Conservation (phyloP, 306 rosid species). For the Parietaria judaica region DNA sequence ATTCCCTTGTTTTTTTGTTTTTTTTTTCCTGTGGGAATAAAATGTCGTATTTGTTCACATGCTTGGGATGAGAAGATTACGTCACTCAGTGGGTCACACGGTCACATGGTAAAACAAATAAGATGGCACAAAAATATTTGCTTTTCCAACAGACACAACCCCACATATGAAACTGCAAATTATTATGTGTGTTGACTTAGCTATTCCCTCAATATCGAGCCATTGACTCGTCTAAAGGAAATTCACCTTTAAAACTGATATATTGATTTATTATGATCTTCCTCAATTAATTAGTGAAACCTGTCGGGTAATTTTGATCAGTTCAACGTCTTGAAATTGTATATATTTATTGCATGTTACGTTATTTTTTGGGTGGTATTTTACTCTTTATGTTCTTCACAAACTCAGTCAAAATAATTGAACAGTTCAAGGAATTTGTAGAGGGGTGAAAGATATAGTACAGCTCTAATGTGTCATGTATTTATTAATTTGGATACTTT, state of each 20-base stretch:
- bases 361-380: not conserved
- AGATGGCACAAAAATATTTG: not conserved
- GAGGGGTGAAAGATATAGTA: too few relatives aligned
- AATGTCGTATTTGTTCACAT: slow-evolving; percentile 4
- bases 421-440: not conserved
- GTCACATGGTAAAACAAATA: not conserved
- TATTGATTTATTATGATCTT: not conserved
- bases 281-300: not conserved
- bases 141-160: not conserved
- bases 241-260: not conserved
- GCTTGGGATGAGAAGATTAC: not conserved
- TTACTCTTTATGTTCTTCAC: not conserved
- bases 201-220: not conserved
- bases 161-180: not conserved
- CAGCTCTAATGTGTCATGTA: not conserved
- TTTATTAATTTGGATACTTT: not conserved
- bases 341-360: not conserved
- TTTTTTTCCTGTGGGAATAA: not conserved
- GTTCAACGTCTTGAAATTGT: not conserved
- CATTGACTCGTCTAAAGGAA: not conserved
- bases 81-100: slow-evolving; percentile 7
- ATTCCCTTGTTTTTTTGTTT: not conserved
- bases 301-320: not conserved
- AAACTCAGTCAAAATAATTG: not conserved
- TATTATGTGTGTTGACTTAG: too few relatives aligned